Evolutionary conservation across 2,329 filamentous ascomycete genomes (phyloP), one percentile per base, ranked within the genome.

Genomic region (Neonectria punicea): DNA sequence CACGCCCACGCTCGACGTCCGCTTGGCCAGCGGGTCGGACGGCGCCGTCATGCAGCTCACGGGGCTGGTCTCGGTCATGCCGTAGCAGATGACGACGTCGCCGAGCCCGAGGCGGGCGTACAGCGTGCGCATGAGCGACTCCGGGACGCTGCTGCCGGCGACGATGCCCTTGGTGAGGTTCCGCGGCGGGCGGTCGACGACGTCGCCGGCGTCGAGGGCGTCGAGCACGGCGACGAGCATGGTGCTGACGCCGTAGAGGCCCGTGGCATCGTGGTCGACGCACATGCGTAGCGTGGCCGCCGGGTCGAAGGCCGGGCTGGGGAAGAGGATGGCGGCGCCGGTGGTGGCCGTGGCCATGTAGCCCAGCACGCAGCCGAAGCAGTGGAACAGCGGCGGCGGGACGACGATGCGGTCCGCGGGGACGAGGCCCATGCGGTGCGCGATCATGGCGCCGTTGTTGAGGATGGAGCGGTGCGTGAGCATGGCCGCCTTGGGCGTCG

Each of bases 201-300:
- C 77, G 8, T 70, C 74, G 9, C 76, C 79, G 16, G 65, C 70
- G 67, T 89, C 84, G 8, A 98, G 85, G 1, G 94, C 86, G 70
- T 97, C 93, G 5, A 98, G 86, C 74, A 97, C 90, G 28, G 94
- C 90, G n/a, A 87, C 87, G 73, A 97, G 95, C 96, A 98, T 99
- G 58, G 95, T 98, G 4, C 93, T 89, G 0, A 98, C 95, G 61
- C 95, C 94, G 78, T 98, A 96, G 0, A 98, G 86, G 0, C 86
- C 88, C 1, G 87, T 89, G 25, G 87, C 88, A 11, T 80, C 78
- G 67, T 86, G 83, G 63, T 85, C 84, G 18, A 81, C 79, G 10
- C 80, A 83, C 83, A 86, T 87, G 55, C 76, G 79, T 39, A 98
- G 84, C 0, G 92, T 87, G 1, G 93, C 92, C 2, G 83, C 79